Evolutionary conservation across 2,329 filamentous ascomycete genomes (phyloP).

Genomic region (Neofusicoccum sp.): DNA sequence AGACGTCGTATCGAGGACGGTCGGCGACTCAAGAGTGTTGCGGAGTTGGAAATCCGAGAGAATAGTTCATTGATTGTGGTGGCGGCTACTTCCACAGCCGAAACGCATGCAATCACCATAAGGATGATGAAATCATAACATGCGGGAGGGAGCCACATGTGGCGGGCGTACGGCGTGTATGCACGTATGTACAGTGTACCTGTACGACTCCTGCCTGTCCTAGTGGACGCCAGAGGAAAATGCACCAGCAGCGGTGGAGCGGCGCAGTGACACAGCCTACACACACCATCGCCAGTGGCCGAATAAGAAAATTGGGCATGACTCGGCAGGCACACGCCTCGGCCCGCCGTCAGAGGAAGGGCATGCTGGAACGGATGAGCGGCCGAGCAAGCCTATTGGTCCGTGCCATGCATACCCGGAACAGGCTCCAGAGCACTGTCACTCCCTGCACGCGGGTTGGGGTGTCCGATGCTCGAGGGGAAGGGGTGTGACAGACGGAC

Average conservation of each 20-base stretch:
- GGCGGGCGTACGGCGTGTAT: not conserved
- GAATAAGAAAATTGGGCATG: not conserved
- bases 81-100: no score
- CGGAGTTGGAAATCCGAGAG: no score
- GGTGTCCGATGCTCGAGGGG: constrained; percentile 6
- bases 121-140: not conserved
- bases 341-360: constrained; percentile 3
- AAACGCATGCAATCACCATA: not conserved
- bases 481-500: not conserved
- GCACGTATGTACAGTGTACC: constrained; percentile 1
- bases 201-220: not conserved
- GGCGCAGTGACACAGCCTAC: no score
- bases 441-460: not conserved
- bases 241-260: not conserved
- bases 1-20: not conserved
- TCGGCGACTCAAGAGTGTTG: not conserved
- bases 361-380: not conserved
- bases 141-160: not conserved
- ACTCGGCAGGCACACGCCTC: constrained; percentile 14
- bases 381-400: constrained; percentile 2
- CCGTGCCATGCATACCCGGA: not conserved
- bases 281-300: not conserved
- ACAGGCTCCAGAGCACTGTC: not conserved
- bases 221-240: not conserved
- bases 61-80: no score